Percentiles rank a stretch among this genome's conserved stretches.
Conservation (phyloP, 83 land plant species). For the Isoetes engelmannii region DNA sequence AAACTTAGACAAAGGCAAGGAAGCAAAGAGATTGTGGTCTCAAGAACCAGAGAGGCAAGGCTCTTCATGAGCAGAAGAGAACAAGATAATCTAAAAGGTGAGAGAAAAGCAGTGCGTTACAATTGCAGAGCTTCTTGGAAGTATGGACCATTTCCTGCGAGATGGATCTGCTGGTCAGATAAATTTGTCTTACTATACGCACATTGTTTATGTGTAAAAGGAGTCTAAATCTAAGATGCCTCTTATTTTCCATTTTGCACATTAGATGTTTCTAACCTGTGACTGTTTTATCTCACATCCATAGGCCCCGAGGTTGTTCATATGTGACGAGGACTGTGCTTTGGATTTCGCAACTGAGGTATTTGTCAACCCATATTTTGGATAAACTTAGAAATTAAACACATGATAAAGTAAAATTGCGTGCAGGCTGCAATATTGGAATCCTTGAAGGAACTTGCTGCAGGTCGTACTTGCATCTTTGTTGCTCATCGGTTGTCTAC, state of each 20-base stretch:
- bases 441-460: constrained; percentile 36
- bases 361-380: not conserved
- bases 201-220: not conserved
- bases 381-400: not conserved
- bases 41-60: no score
- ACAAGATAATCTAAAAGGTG: no score
- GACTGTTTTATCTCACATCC: constrained; percentile 3
- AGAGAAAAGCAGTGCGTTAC: constrained; percentile 45
- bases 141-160: constrained; percentile 17
- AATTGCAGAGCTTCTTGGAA: constrained; percentile 34
- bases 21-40: no score
- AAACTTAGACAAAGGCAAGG: no score
- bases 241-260: not conserved
- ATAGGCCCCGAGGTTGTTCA: constrained; percentile 31
- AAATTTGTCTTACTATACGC: not conserved
- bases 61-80: no score
- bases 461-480: constrained; percentile 43
- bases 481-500: constrained; percentile 47
- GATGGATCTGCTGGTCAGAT: not conserved
- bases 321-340: constrained; percentile 50
- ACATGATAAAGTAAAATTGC: not conserved
- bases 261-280: not conserved
- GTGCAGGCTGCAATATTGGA: constrained; percentile 38
- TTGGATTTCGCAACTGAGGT: constrained; percentile 41
- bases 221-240: not conserved